phyloP scores from a whole-genome alignment of 495 filamentous ascomycete species.

The Venustampulla echinocandica region DNA sequence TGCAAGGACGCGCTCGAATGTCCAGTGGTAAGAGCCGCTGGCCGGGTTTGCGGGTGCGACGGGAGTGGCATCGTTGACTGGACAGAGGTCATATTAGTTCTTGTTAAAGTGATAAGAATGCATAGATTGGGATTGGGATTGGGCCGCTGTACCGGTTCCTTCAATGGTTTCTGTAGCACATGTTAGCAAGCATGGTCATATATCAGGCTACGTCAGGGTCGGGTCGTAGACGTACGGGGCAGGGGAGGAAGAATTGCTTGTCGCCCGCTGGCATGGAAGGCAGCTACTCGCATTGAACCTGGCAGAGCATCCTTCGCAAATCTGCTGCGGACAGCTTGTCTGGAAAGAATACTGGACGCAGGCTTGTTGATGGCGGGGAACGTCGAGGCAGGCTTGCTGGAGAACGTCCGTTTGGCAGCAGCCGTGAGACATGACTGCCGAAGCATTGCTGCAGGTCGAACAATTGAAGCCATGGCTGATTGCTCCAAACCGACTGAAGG shows the following conservation, averaged over 20 bases:
- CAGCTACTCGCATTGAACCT: conserved; percentile 39
- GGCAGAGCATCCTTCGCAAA: conserved; percentile 28
- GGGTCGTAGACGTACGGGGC: conserved; percentile 48
- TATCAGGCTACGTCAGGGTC: conserved; percentile 22
- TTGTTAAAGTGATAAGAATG: background rate
- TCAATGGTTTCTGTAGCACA: conserved; percentile 55
- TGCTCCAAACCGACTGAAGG: conserved; percentile 8
- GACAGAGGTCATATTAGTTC: conserved; percentile 22
- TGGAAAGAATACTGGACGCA: conserved; percentile 22
- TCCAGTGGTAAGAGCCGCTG: conserved; percentile 97
- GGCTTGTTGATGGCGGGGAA: conserved; percentile 25
- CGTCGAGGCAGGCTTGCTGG: conserved; percentile 19
- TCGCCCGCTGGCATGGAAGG: conserved; percentile 64
- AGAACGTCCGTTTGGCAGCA: conserved; percentile 22
- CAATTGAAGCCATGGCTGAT: conserved; percentile 49
- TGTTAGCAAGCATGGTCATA: no score
- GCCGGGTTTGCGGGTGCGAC: conserved; percentile 61
- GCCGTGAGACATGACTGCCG: conserved; percentile 34
- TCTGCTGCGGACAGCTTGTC: conserved; percentile 22
- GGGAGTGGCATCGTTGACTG: conserved; percentile 80
- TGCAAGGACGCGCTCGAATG: conserved; percentile 79
- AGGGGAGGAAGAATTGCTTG: conserved; percentile 58
- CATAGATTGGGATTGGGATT: background rate
- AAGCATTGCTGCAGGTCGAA: conserved; percentile 42
- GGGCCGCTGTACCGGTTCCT: conserved; percentile 59